phyloP scores from a whole-genome alignment of 345 rosid genomes.

The Camelina laxa region DNA sequence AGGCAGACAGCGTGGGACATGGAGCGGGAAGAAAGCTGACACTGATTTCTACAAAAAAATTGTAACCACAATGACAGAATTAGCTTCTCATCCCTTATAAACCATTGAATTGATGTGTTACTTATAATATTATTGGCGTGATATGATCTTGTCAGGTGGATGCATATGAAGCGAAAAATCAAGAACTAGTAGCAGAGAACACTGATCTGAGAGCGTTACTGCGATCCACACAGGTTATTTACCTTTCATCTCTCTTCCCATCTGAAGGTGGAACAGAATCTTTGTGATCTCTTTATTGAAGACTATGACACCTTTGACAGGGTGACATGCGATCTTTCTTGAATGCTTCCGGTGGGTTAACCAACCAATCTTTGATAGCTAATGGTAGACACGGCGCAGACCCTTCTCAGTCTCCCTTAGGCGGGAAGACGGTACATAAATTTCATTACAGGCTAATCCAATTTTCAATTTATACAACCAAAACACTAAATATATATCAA shows the following conservation, averaged over 20 bases:
- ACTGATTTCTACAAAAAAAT: conserved; percentile 94
- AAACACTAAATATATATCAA: not conserved
- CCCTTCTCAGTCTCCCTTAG: conserved; percentile 86
- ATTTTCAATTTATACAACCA: not conserved
- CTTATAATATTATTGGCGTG: not conserved
- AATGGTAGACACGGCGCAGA: conserved; percentile 67
- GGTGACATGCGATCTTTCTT: conserved; percentile 92
- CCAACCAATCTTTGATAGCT: conserved; percentile 33
- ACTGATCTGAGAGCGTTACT: conserved; percentile 82
- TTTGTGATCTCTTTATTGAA: not conserved
- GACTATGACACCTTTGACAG: conserved; percentile 44
- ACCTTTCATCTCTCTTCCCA: not conserved
- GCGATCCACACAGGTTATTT: conserved; percentile 85
- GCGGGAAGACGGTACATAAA: conserved; percentile 84
- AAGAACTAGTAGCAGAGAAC: conserved; percentile 89
- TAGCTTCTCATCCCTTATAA: conserved; percentile 1
- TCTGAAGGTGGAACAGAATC: not conserved
- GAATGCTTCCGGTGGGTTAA: conserved; percentile 46
- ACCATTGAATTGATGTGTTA: not conserved
- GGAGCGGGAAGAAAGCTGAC: conserved; percentile 98
- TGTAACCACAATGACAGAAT: conserved; percentile 52
- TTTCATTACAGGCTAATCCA: conserved; percentile 17
- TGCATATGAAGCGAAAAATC: conserved; percentile 93
- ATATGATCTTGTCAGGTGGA: conserved; percentile 66
- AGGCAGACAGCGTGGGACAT: conserved; percentile 97